These are phyloP conservation scores for Rhipidocladum racemiflorum DNA, from an alignment of 176 grass and related monocot species.

Conservation along the genomic window DNA sequence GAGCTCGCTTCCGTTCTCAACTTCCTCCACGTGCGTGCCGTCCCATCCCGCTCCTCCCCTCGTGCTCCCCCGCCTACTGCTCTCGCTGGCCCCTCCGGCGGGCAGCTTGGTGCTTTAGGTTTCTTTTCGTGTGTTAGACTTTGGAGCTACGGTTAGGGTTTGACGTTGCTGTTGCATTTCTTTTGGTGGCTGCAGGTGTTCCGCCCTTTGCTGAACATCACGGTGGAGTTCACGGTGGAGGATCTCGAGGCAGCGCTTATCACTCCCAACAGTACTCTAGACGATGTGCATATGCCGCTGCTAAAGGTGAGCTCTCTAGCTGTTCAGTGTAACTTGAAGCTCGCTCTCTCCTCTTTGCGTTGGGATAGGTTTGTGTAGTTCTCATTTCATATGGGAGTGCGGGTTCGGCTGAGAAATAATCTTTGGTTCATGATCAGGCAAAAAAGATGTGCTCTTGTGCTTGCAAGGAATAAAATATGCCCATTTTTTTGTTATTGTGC, in stretches of 20 bases:
- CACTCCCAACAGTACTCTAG: conserved; percentile 64
- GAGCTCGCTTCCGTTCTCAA: conserved; percentile 94
- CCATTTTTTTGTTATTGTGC: neutral
- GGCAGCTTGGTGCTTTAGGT: neutral
- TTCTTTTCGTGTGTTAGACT: neutral
- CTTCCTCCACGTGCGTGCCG: conserved; percentile 82
- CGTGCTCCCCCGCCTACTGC: neutral
- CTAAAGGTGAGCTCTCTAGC: conserved; percentile 58
- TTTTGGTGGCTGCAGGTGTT: conserved; percentile 61
- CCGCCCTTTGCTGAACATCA: conserved; percentile 75
- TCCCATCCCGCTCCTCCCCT: too few species aligned
- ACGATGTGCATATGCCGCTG: conserved; percentile 93
- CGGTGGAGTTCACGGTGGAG: conserved; percentile 77
- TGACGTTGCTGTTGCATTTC: conserved; percentile 27
- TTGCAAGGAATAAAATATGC: neutral
- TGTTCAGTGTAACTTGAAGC: neutral
- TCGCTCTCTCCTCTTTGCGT: neutral
- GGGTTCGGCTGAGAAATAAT: neutral
- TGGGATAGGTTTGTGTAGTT: neutral
- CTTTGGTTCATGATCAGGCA: neutral
- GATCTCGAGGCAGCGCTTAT: conserved; percentile 87
- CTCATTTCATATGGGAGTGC: neutral
- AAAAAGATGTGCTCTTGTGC: neutral
- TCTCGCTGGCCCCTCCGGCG: neutral
- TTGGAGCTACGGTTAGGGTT: conserved; percentile 39